Evolutionary conservation across 306 rosid species (phyloP), one percentile per base, ranked within the genome.

Genomic region (Dalbergia cochinchinensis): DNA sequence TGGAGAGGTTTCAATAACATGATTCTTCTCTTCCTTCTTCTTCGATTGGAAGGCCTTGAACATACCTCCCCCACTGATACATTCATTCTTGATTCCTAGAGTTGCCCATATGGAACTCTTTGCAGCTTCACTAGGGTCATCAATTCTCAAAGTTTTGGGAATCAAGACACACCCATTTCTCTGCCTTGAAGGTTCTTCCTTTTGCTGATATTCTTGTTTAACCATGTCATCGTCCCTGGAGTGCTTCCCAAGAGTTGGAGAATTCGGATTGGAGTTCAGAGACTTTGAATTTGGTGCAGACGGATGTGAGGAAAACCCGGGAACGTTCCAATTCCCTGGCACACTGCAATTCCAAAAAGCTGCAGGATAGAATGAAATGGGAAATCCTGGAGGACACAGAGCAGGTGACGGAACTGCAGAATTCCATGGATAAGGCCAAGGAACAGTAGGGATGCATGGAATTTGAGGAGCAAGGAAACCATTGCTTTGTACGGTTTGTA

Each of bases 21-120:
- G 83, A n/a, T 83, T 77, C 87, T 87, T 90, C 44, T 83, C 90
- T 6, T 54, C 82, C 47, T 86, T 70, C 80, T 86, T 91, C 80
- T 86, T 91, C 41, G 90, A 57, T 71, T 80, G 88, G 81, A 94
- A 90, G 18, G 87, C 92, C 79, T 91, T 89, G 19, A 87, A 91
- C 91, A 92, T 80, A 8, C 90, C 89, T 39, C 87, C 87, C 14
- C 85, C 83, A 19, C 77, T 82, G 55, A 76, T 39, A 34, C 85
- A 75, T 73, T 89, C 97, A 55, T 92, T 91, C 90, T 86, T 89
- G 33, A 95, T 90, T 65, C 99, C 99, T 6, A 95, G 93, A 7
- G 97, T 91, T 37, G 86, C 86, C 98, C 99, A 91, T 65, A 95
- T 91, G 0, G 99, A 95, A 79, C 99, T 95, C 95, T 87, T 92